Percentiles rank a stretch among this genome's conserved stretches.
Conservation (phyloP, 2,329 filamentous ascomycete species). For the Aureobasidium zeae region DNA sequence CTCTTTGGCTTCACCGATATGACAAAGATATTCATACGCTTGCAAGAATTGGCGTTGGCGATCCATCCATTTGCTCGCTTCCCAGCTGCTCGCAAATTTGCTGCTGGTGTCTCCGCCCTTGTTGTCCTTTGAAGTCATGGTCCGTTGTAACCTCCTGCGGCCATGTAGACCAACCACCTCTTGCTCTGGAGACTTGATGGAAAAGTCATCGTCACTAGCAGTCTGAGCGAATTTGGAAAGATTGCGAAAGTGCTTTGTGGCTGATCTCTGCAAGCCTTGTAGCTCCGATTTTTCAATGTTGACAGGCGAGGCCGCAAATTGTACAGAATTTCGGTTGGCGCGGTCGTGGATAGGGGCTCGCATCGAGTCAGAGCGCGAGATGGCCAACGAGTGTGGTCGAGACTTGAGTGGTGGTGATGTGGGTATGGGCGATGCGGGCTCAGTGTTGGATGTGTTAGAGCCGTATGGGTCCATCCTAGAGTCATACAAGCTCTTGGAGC, state of each 20-base stretch:
- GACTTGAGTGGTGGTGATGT: constrained; percentile 21
- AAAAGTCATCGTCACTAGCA: constrained; percentile 68
- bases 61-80: constrained; percentile 94
- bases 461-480: constrained; percentile 9
- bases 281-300: constrained; percentile 54
- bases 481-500: constrained; percentile 15
- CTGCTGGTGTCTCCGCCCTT: constrained; percentile 33
- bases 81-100: constrained; percentile 46
- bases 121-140: constrained; percentile 44
- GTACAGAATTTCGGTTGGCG: constrained; percentile 20
- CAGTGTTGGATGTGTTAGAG: constrained; percentile 18
- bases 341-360: constrained; percentile 27
- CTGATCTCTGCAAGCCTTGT: constrained; percentile 73
- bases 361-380: constrained; percentile 31
- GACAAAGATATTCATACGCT: constrained; percentile 96
- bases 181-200: constrained; percentile 65
- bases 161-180: constrained; percentile 85
- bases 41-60: constrained; percentile 93
- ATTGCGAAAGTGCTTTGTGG: constrained; percentile 80
- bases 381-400: constrained; percentile 23
- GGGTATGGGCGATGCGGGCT: constrained; percentile 21
- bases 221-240: constrained; percentile 74
- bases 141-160: constrained; percentile 69
- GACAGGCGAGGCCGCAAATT: constrained; percentile 25
- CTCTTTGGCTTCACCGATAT: constrained; percentile 97